phyloP scores from a whole-genome alignment of 371 early-diverging fungal genomes.

The Mucor mucedo region DNA sequence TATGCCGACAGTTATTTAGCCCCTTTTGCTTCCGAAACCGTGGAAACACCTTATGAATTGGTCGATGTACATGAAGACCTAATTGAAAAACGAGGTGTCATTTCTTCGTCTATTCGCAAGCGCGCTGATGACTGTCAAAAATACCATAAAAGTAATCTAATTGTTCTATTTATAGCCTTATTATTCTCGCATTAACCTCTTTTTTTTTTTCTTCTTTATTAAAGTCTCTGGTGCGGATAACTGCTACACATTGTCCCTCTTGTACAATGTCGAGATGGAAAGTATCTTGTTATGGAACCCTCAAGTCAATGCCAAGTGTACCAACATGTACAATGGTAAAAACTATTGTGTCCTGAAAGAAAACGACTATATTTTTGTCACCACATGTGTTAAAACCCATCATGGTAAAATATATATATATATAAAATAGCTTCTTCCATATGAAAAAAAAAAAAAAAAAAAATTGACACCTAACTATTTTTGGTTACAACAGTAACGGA shows the following conservation, averaged over 20 bases:
- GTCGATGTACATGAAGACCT: conserved; percentile 37
- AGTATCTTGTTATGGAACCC: conserved; percentile 38
- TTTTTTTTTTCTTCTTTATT: background rate
- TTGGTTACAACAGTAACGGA: conserved; percentile 27
- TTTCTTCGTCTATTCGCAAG: conserved; percentile 17
- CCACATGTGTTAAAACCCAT: conserved; percentile 13
- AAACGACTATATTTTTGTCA: conserved; percentile 6
- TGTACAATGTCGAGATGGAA: conserved; percentile 29
- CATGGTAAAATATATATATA: conserved; percentile 12
- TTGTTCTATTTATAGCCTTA: background rate
- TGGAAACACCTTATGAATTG: conserved; percentile 35
- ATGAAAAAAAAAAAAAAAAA: background rate
- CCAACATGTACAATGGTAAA: conserved; percentile 46
- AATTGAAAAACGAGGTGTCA: conserved; percentile 21
- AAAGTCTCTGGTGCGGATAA: conserved; percentile 40
- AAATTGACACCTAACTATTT: background rate
- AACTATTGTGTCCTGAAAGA: conserved; percentile 43
- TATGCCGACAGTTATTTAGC: conserved; percentile 31
- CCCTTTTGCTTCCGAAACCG: conserved; percentile 36
- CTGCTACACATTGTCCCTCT: conserved; percentile 36
- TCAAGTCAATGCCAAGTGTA: conserved; percentile 42
- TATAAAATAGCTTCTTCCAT: background rate
- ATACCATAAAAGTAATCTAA: conserved; percentile 31
- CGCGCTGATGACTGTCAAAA: conserved; percentile 32
- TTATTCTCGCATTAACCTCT: background rate